Evolutionary conservation across 2,329 filamentous ascomycete species (phyloP).

Genomic region (Fonsecaea pedrosoi): DNA sequence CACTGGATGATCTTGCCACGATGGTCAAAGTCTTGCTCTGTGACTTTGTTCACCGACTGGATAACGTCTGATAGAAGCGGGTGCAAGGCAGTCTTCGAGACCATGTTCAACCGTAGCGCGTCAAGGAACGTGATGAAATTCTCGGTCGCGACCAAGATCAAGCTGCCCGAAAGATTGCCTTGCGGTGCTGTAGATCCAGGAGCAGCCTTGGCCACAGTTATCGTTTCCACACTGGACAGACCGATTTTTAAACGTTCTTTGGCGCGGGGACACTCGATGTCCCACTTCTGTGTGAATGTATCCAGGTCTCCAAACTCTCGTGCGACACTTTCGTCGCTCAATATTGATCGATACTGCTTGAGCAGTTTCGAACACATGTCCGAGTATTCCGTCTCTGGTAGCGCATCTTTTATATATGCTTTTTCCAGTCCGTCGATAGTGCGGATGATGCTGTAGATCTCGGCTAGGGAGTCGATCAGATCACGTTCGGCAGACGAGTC

Average conservation of each 20-base stretch:
- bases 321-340: conserved; percentile 90
- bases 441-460: conserved; percentile 96
- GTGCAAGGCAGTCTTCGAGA: conserved; percentile 96
- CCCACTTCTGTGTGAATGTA: conserved; percentile 89
- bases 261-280: conserved; percentile 91
- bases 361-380: conserved; percentile 93
- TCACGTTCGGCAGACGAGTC: conserved; percentile 87
- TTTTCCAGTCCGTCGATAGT: conserved; percentile 95
- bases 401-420: conserved; percentile 93
- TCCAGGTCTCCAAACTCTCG: conserved; percentile 86
- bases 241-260: conserved; percentile 92
- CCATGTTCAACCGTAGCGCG: conserved; percentile 86
- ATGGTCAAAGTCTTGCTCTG: conserved; percentile 91
- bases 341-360: conserved; percentile 95
- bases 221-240: conserved; percentile 70
- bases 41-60: conserved; percentile 96
- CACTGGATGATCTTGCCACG: conserved; percentile 98
- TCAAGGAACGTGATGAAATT: conserved; percentile 99
- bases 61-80: conserved; percentile 94
- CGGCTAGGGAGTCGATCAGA: conserved; percentile 91
- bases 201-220: conserved; percentile 43
- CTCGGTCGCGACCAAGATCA: conserved; percentile 91
- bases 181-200: conserved; percentile 43
- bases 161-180: conserved; percentile 57
- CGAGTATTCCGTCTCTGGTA: conserved; percentile 89